A percentile compares a stretch with the other conserved stretches of the same genome.
These are phyloP conservation scores for Nepenthes mirabilis DNA, from an alignment of 148 eudicot genomes.

Conservation along the genomic window DNA sequence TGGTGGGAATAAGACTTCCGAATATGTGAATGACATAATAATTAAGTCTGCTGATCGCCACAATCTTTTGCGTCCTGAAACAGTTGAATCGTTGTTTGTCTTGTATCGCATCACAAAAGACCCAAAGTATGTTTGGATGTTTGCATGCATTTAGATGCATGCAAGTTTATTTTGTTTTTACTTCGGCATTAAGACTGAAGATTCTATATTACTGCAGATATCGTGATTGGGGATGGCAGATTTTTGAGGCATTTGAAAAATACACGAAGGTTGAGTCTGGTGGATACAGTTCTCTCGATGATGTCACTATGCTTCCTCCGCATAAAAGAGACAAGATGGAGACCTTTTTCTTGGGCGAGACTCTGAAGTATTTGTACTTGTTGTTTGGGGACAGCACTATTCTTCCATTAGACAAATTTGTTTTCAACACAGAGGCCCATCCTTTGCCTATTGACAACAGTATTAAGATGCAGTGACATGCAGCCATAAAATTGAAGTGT, in stretches of 20 bases:
- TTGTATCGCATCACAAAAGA: constrained; percentile 90
- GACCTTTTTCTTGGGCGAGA: constrained; percentile 95
- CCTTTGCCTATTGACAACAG: constrained; percentile 53
- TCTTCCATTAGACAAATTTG: constrained; percentile 65
- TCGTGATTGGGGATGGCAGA: constrained; percentile 98
- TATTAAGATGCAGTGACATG: constrained; percentile 16
- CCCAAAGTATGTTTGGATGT: constrained; percentile 47
- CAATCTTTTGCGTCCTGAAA: constrained; percentile 96
- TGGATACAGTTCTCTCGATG: constrained; percentile 85
- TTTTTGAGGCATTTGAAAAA: constrained; percentile 91
- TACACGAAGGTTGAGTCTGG: constrained; percentile 84
- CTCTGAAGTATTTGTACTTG: constrained; percentile 75
- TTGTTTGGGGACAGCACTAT: constrained; percentile 41
- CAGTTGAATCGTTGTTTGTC: constrained; percentile 84
- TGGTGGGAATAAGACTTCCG: constrained; percentile 88
- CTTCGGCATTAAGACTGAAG: constrained; percentile 2
- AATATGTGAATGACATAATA: constrained; percentile 61
- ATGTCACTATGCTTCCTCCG: constrained; percentile 85
- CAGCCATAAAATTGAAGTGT: background rate
- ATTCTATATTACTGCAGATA: constrained; percentile 40
- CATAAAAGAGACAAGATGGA: constrained; percentile 93
- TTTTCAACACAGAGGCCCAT: constrained; percentile 95
- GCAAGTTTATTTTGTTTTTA: background rate
- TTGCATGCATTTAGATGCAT: constrained; percentile 2
- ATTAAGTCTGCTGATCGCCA: constrained; percentile 82